Percentiles rank a stretch among this genome's conserved stretches.
Evolutionary conservation across 352 stramenopile genomes (phyloP).

Genomic region (Saprolegnia diclina): DNA sequence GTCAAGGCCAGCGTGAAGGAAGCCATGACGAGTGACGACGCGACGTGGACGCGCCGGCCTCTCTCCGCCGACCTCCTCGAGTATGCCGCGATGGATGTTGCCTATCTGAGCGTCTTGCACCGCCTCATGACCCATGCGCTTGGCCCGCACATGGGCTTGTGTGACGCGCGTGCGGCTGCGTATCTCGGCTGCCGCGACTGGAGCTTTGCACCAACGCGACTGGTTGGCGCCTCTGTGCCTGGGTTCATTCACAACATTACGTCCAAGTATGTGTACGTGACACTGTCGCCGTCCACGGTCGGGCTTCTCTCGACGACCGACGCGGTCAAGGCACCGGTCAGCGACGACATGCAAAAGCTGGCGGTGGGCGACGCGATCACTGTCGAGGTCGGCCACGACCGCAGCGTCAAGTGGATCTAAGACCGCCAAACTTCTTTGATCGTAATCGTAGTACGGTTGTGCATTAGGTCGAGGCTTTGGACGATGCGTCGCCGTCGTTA

Average conservation of each 20-base stretch:
- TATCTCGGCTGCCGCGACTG: slow-evolving; percentile 7
- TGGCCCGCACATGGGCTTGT: not conserved
- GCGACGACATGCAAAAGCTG: not conserved
- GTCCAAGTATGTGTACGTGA: slow-evolving; percentile 6
- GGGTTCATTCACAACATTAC: slow-evolving; percentile 21
- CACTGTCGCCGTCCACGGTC: not conserved
- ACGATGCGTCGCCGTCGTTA: not conserved
- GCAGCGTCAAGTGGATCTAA: not conserved
- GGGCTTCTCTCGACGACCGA: not conserved
- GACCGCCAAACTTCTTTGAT: not conserved
- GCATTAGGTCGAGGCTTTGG: too few species aligned
- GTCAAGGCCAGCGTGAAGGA: slow-evolving; percentile 10
- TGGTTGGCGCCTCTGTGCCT: not conserved
- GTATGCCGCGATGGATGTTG: slow-evolving; percentile 14
- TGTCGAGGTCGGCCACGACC: not conserved
- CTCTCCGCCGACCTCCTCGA: slow-evolving; percentile 2
- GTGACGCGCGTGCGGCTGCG: not conserved
- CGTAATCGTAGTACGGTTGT: too few species aligned
- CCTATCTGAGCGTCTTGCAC: slow-evolving; percentile 14
- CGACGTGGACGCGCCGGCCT: slow-evolving; percentile 5
- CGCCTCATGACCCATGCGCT: slow-evolving; percentile 1
- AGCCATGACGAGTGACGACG: not conserved
- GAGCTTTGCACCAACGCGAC: not conserved
- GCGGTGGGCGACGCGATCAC: not conserved
- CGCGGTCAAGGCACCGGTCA: not conserved